A percentile compares a stretch with the other conserved stretches of the same genome.
These are phyloP conservation scores for Actinomortierella wolfii DNA, from an alignment of 371 early-diverging fungal genomes.

Conservation along the genomic window DNA sequence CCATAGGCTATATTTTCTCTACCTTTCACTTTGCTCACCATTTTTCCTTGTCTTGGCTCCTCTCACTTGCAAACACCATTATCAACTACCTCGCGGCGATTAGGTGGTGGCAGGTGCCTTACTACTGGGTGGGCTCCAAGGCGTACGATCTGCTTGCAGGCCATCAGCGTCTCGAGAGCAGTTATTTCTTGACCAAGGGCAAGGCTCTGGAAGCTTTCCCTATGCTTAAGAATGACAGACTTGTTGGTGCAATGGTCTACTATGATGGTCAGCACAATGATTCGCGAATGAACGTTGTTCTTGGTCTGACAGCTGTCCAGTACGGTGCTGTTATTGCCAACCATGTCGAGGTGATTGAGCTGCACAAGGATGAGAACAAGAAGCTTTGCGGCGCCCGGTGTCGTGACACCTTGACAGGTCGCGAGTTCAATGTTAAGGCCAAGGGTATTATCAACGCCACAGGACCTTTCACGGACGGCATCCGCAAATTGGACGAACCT, in stretches of 20 bases:
- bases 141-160: slow-evolving; percentile 96
- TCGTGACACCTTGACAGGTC: slow-evolving; percentile 89
- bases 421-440: slow-evolving; percentile 85
- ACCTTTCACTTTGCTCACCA: not conserved
- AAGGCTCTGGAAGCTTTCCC: slow-evolving; percentile 95
- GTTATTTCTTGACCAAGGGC: slow-evolving; percentile 85
- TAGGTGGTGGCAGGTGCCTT: slow-evolving; percentile 95
- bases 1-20: not conserved
- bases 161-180: slow-evolving; percentile 82
- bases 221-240: slow-evolving; percentile 87
- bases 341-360: slow-evolving; percentile 88
- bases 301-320: slow-evolving; percentile 93
- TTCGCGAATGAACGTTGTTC: slow-evolving; percentile 96
- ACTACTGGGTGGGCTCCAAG: slow-evolving; percentile 97
- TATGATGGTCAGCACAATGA: slow-evolving; percentile 99
- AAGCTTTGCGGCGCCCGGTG: slow-evolving; percentile 83
- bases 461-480: slow-evolving; percentile 77
- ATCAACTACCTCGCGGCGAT: slow-evolving; percentile 2
- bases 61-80: not conserved
- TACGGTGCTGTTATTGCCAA: slow-evolving; percentile 97
- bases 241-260: slow-evolving; percentile 97
- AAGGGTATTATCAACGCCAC: slow-evolving; percentile 97
- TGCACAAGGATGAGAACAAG: slow-evolving; percentile 77
- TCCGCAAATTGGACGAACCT: slow-evolving; percentile 89
- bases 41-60: too few species aligned